A percentile compares a stretch with the other conserved stretches of the same genome.
These are phyloP conservation scores for Aspergillus mulundensis DNA, from an alignment of 495 filamentous ascomycete species.

Conservation along the genomic window DNA sequence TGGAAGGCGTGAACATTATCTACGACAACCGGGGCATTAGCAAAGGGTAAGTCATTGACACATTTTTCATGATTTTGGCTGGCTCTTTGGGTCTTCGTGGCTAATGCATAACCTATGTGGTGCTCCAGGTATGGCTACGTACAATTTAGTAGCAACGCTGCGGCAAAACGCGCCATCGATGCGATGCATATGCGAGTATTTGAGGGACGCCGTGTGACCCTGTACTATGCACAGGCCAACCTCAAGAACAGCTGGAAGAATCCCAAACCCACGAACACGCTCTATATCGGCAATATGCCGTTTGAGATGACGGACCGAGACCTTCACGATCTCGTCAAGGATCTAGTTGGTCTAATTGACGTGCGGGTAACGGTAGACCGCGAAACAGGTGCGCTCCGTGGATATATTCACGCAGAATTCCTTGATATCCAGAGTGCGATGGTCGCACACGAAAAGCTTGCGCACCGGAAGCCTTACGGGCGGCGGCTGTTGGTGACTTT, in stretches of 20 bases:
- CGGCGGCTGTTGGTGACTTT: conserved; percentile 66
- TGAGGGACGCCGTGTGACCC: conserved; percentile 71
- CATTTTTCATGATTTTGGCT: conserved; percentile 21
- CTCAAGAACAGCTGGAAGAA: conserved; percentile 40
- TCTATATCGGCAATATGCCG: conserved; percentile 87
- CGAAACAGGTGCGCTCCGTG: conserved; percentile 78
- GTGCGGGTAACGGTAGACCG: conserved; percentile 88
- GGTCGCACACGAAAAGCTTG: conserved; percentile 53
- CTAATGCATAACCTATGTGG: conserved; percentile 1
- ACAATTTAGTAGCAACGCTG: conserved; percentile 54
- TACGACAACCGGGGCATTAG: conserved; percentile 72
- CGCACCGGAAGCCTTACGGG: conserved; percentile 57
- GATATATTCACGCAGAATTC: conserved; percentile 91
- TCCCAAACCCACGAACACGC: conserved; percentile 37
- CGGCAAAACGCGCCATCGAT: conserved; percentile 57
- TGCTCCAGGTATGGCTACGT: conserved; percentile 72
- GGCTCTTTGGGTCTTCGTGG: conserved; percentile 12
- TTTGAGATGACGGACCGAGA: conserved; percentile 88
- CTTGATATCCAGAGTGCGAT: conserved; percentile 57
- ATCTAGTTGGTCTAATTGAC: conserved; percentile 67
- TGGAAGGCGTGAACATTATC: conserved; percentile 53
- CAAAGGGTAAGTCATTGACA: conserved; percentile 69
- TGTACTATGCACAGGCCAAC: conserved; percentile 49
- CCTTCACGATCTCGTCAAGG: conserved; percentile 73
- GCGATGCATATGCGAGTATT: conserved; percentile 65